Evolutionary conservation across 805 yeast genomes (phyloP).

Genomic region (Yamadazyma laniorum): DNA sequence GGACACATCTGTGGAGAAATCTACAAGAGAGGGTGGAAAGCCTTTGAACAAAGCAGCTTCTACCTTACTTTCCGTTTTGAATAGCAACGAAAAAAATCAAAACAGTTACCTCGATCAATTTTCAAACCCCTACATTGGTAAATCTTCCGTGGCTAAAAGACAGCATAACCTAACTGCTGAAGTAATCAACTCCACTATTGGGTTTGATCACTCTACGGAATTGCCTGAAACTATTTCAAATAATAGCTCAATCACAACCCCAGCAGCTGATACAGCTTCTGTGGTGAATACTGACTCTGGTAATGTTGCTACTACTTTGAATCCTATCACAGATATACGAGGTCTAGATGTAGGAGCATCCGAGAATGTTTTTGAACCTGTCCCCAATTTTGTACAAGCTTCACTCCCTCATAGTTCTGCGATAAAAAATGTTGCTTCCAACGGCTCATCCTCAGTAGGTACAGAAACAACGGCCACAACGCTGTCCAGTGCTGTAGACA

Average conservation of each 20-base stretch:
- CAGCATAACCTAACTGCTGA: constrained; percentile 26
- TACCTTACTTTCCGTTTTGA: constrained; percentile 37
- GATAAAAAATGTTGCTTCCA: too few relatives aligned
- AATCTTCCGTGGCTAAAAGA: constrained; percentile 8
- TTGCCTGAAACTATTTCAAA: constrained; percentile 11
- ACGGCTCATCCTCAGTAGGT: too few relatives aligned
- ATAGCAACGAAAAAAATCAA: constrained; percentile 18
- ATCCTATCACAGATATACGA: not conserved
- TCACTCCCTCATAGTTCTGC: too few relatives aligned
- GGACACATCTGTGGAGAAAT: constrained; percentile 3
- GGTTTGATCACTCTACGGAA: constrained; percentile 24
- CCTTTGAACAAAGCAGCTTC: constrained; percentile 30
- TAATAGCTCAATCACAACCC: constrained; percentile 14
- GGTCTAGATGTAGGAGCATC: too few relatives aligned
- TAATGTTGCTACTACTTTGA: constrained; percentile 1
- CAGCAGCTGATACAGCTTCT: constrained; percentile 10
- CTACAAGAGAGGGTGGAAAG: constrained; percentile 3
- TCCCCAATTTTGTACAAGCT: too few relatives aligned
- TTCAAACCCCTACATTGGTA: constrained; percentile 21
- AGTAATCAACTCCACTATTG: constrained; percentile 36
- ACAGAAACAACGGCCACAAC: too few relatives aligned
- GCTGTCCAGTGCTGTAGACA: too few relatives aligned
- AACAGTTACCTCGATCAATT: constrained; percentile 29
- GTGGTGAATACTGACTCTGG: not conserved
- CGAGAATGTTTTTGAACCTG: too few relatives aligned